Conservation (phyloP, 2,329 filamentous ascomycete species). For the Phyllosticta citrichinensis region DNA sequence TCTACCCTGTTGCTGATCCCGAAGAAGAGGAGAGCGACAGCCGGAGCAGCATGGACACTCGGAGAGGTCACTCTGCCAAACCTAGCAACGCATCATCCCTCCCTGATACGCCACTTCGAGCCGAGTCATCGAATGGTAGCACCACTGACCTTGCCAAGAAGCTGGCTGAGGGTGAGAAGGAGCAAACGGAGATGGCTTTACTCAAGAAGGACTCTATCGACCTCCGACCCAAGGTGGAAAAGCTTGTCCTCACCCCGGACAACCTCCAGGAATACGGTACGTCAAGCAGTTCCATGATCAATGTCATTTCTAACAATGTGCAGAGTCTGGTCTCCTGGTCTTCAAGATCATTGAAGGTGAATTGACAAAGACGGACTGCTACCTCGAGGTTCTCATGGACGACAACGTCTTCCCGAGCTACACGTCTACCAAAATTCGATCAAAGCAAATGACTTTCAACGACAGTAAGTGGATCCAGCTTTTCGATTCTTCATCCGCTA, state of each 20-base stretch:
- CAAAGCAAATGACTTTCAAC: slow-evolving; percentile 62
- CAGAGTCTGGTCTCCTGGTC: slow-evolving; percentile 82
- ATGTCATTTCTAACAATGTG: slow-evolving; percentile 22
- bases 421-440: slow-evolving; percentile 64
- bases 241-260: slow-evolving; percentile 67
- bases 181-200: slow-evolving; percentile 36
- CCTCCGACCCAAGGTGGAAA: slow-evolving; percentile 51
- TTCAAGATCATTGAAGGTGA: slow-evolving; percentile 91
- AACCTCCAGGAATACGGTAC: slow-evolving; percentile 70
- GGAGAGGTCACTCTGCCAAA: slow-evolving; percentile 12
- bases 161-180: slow-evolving; percentile 37
- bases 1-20: slow-evolving; percentile 76
- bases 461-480: slow-evolving; percentile 49
- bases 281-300: slow-evolving; percentile 15
- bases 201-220: slow-evolving; percentile 24
- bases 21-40: slow-evolving; percentile 55
- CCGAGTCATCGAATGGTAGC: slow-evolving; percentile 14
- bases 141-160: slow-evolving; percentile 33
- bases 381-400: slow-evolving; percentile 84
- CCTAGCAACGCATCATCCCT: slow-evolving; percentile 20
- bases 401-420: slow-evolving; percentile 92
- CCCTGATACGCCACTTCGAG: not conserved
- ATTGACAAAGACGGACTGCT: slow-evolving; percentile 62
- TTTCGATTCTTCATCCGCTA: not conserved
- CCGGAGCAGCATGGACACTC: slow-evolving; percentile 14